Base-by-base conservation (phyloP, 129 eudicot genomes). In the Lactuca saligna region DNA sequence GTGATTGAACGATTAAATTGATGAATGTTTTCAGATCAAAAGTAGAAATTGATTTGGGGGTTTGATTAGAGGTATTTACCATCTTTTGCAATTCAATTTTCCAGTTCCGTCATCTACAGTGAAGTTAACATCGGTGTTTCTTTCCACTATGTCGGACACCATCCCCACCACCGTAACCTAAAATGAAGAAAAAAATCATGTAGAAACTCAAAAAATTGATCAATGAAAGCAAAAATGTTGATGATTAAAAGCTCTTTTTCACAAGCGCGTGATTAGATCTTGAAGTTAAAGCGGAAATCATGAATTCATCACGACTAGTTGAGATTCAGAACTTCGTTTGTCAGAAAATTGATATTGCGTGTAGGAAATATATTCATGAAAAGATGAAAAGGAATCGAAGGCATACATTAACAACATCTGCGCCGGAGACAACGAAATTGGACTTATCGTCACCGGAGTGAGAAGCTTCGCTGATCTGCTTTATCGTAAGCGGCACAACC, bases 71-170 rank as follows among this genome's bases (percentile, higher is more conserved):
- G 25, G 54, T 38, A 32, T 35, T 8, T 77, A 89, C 99, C 99
- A 94, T 90, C 85, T 80, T 66, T 79, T 82, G 72, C 96, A 87
- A 46, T 79, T 83, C 65, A 89, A 76, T 50, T 85, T 83, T 17
- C 96, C 97, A 53, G 97, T 89, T 68, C 99, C 99, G 76, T 94
- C 99, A 75, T 89, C 99, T 57, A 94, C 63, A 4, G 67, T 57
- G 54, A 94, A 94, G 13, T 84, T 78, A 54, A 90, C 90, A 82
- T 94, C 90, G 62, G 87, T 87, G 38, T 81, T 77, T 55, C 88
- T 82, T 75, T 81, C 99, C n/a, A 65, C 73, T 67, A 80, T 89
- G 20, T 81, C 79, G 49, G 11, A 70, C 66, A 94, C 69, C 79
- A 89, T 81, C 37, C 97, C 99, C 51, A 94, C 91, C 80, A 89